Percentiles rank a stretch among this genome's conserved stretches.
Conservation (phyloP, 2,329 filamentous ascomycete species). For the Aspergillus pseudotamarii region DNA sequence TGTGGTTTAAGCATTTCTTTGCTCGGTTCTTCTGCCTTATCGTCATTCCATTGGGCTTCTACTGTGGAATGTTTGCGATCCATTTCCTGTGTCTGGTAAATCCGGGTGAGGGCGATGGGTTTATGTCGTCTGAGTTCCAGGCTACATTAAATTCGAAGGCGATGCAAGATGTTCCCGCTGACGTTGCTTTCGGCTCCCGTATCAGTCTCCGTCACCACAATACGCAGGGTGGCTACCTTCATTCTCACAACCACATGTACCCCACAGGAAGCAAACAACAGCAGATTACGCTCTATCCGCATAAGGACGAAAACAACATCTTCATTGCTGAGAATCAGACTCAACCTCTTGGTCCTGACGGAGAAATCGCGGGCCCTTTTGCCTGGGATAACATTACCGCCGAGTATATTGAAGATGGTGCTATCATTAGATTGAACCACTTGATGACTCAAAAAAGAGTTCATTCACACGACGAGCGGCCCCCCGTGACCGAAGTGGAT, state of each 20-base stretch:
- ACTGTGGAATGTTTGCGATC: slow-evolving; percentile 95
- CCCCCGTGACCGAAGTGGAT: slow-evolving; percentile 81
- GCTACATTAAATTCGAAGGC: slow-evolving; percentile 93
- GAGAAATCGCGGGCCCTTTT: slow-evolving; percentile 75
- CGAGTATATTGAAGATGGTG: slow-evolving; percentile 75
- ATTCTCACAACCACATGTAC: slow-evolving; percentile 97
- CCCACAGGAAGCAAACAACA: slow-evolving; percentile 97
- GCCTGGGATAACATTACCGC: slow-evolving; percentile 80
- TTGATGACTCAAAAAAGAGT: slow-evolving; percentile 80
- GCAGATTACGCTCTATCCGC: slow-evolving; percentile 95
- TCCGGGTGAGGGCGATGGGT: slow-evolving; percentile 95
- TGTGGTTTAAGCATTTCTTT: slow-evolving; percentile 93
- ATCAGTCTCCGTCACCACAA: slow-evolving; percentile 90
- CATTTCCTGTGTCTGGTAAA: slow-evolving; percentile 93
- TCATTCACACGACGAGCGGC: slow-evolving; percentile 89
- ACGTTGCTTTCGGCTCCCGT: slow-evolving; percentile 86
- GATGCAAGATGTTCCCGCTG: slow-evolving; percentile 92
- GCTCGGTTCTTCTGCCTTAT: slow-evolving; percentile 90
- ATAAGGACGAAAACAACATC: slow-evolving; percentile 98
- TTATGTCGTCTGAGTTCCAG: slow-evolving; percentile 99
- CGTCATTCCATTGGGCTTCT: slow-evolving; percentile 83
- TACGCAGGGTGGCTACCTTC: slow-evolving; percentile 95
- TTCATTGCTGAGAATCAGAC: slow-evolving; percentile 96
- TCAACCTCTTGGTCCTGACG: slow-evolving; percentile 77
- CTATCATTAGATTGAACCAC: slow-evolving; percentile 82